Percentiles rank a stretch among this genome's conserved stretches.
phyloP scores from a whole-genome alignment of 1,139 yeast genomes.

The Chernovozyma aurita region DNA sequence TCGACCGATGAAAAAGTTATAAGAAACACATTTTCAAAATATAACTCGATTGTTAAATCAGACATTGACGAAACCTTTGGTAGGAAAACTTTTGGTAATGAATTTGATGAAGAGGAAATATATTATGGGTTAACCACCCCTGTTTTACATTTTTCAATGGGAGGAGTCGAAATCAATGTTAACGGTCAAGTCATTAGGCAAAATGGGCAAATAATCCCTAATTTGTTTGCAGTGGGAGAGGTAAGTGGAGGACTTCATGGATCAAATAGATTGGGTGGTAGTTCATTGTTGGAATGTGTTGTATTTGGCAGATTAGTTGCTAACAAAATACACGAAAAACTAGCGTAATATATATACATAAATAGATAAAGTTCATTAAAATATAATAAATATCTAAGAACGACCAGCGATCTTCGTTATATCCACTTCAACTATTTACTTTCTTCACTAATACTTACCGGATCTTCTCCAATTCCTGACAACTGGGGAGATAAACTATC shows the following conservation, averaged over 20 bases:
- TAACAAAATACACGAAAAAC: neutral
- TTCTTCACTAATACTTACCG: neutral
- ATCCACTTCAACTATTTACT: too few relatives aligned
- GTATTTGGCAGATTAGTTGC: conserved; percentile 29
- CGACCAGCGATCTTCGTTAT: neutral
- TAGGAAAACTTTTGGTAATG: conserved; percentile 19
- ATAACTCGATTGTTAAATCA: conserved; percentile 10
- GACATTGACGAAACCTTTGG: conserved; percentile 15
- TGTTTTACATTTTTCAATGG: conserved; percentile 38
- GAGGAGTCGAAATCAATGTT: conserved; percentile 30
- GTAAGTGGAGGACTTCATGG: conserved; percentile 40
- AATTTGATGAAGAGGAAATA: conserved; percentile 11
- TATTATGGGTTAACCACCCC: conserved; percentile 36
- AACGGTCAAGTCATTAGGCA: conserved; percentile 21
- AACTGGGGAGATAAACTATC: conserved; percentile 2
- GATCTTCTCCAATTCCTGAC: conserved; percentile 1
- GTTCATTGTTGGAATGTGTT: conserved; percentile 35
- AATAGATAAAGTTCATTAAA: too few relatives aligned
- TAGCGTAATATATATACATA: neutral
- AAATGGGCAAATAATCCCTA: conserved; percentile 15
- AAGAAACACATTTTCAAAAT: conserved; percentile 11
- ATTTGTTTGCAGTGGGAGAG: conserved; percentile 35
- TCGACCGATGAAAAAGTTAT: conserved; percentile 9
- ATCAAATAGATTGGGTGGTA: conserved; percentile 34
- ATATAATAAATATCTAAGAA: neutral